Conservation (phyloP, 1,139 yeast genomes). For the Yamadazyma pseudoaaseri region DNA sequence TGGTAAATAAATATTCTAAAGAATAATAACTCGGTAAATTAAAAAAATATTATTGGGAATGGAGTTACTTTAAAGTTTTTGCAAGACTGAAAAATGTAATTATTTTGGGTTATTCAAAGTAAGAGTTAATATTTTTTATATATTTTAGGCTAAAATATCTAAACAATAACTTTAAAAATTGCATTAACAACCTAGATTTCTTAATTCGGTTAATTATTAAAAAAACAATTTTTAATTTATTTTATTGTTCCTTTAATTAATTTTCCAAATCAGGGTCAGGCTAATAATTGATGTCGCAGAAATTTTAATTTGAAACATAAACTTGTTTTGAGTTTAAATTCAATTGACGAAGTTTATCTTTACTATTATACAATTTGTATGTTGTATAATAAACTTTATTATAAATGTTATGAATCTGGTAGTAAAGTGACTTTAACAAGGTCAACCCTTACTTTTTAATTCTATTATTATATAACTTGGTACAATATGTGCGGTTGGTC, state of each 20-base stretch:
- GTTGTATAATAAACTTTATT: no score
- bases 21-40: no score
- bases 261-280: not conserved
- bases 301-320: slow-evolving; percentile 1
- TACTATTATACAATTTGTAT: no score
- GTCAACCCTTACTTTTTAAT: no score
- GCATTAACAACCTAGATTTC: slow-evolving; percentile 1
- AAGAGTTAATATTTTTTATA: not conserved
- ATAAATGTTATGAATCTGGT: no score
- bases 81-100: not conserved
- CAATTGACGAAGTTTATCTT: no score
- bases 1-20: no score
- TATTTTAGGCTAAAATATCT: slow-evolving; percentile 4
- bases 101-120: not conserved
- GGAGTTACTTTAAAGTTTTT: no score
- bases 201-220: slow-evolving; percentile 3
- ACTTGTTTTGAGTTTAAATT: no score
- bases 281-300: not conserved
- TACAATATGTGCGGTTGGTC: no score
- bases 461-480: no score
- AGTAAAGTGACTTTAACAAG: no score
- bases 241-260: not conserved
- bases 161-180: slow-evolving; percentile 1
- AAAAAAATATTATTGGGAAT: not conserved
- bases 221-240: not conserved